These are phyloP conservation scores for Eimeria falciformis DNA, from an alignment of 169 alveolate genomes.

Conservation along the genomic window DNA sequence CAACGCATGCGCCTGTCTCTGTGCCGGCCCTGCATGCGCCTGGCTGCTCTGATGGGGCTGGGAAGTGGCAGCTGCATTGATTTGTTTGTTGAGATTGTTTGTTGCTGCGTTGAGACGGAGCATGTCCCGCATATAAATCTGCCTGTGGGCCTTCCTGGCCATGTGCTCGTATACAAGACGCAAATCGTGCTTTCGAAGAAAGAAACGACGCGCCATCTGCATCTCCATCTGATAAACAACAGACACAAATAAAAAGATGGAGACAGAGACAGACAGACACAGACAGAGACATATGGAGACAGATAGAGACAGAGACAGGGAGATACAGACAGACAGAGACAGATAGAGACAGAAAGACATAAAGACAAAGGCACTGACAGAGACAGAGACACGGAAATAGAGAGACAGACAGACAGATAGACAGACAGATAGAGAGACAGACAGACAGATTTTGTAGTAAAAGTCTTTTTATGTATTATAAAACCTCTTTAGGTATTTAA, in stretches of 20 bases:
- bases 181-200: constrained; percentile 54
- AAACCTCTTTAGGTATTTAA: no score
- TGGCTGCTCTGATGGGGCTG: not conserved
- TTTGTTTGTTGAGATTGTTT: not conserved
- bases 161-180: constrained; percentile 62
- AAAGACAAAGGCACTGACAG: not conserved
- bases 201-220: constrained; percentile 71
- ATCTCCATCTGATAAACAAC: constrained; percentile 22
- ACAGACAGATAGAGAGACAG: no score
- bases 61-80: not conserved
- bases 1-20: constrained; percentile 45
- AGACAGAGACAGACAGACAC: no score
- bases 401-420: not conserved
- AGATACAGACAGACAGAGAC: not conserved
- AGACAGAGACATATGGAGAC: no score
- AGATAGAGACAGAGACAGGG: no score
- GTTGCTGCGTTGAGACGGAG: constrained; percentile 69
- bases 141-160: constrained; percentile 45
- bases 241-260: not conserved
- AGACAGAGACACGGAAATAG: not conserved
- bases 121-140: constrained; percentile 73
- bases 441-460: not conserved
- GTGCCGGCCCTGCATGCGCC: not conserved
- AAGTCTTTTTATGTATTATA: no score
- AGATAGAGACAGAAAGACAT: not conserved